Conservation (phyloP, 2,329 filamentous ascomycete genomes). For the Aspergillus aculeatinus region DNA sequence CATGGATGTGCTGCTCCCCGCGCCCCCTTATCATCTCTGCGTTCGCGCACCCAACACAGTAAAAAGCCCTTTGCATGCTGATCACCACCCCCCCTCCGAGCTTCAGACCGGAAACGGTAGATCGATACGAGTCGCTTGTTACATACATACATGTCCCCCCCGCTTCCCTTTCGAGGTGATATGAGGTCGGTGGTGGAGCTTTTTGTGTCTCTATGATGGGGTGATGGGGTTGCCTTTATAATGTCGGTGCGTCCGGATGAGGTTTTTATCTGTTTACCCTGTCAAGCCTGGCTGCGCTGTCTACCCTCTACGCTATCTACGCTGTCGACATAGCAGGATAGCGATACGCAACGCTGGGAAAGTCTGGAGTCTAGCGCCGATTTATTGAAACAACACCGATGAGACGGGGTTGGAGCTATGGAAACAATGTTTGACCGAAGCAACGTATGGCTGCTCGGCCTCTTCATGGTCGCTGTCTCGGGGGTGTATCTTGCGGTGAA, state of each 20-base stretch:
- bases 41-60: slow-evolving; percentile 23
- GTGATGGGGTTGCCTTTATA: too few relatives aligned
- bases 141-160: neutral
- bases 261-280: too few relatives aligned
- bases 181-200: neutral
- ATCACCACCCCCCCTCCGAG: neutral
- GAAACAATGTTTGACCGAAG: slow-evolving; percentile 15
- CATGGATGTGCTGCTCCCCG: neutral
- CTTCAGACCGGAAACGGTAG: neutral
- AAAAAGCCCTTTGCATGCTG: slow-evolving; percentile 8
- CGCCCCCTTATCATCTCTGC: slow-evolving; percentile 13
- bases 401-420: slow-evolving; percentile 17
- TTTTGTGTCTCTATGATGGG: neutral
- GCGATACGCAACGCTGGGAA: too few relatives aligned
- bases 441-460: slow-evolving; percentile 25
- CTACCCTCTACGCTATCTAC: too few relatives aligned
- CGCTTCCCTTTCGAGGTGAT: neutral
- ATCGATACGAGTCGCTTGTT: neutral
- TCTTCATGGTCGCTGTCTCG: slow-evolving; percentile 23
- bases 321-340: too few relatives aligned
- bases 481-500: slow-evolving; percentile 30
- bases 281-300: too few relatives aligned
- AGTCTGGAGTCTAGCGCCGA: too few relatives aligned
- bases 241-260: too few relatives aligned
- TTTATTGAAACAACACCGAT: too few relatives aligned